Percentiles rank a stretch among this genome's conserved stretches.
These are phyloP conservation scores for Telopea speciosissima DNA, from an alignment of 177 flowering plant species.

Conservation along the genomic window DNA sequence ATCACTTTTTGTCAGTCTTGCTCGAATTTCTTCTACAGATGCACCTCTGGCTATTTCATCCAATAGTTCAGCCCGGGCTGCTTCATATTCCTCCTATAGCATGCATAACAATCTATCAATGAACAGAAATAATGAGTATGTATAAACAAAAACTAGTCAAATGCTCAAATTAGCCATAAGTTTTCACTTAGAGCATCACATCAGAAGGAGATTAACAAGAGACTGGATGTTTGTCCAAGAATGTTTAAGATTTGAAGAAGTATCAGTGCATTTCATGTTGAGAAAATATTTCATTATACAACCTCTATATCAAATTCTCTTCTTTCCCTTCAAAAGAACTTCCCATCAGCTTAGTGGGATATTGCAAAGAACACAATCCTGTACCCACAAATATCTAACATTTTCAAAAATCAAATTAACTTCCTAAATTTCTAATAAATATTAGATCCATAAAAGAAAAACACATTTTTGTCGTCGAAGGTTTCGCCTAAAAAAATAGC, in stretches of 20 bases:
- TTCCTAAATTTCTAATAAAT: no score
- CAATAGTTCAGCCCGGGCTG: conserved; percentile 76
- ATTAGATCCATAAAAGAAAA: no score
- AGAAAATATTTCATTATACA: no score
- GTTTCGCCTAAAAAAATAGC: no score
- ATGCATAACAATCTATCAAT: conserved; percentile 6
- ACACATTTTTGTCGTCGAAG: no score
- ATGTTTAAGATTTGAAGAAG: background rate
- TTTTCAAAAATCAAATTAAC: no score
- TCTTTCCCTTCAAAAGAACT: background rate
- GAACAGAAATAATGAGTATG: background rate
- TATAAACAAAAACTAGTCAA: background rate
- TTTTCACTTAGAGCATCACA: background rate
- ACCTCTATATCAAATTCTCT: background rate
- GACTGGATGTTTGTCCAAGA: background rate
- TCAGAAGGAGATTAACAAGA: background rate
- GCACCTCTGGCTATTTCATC: conserved; percentile 71
- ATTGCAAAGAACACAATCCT: no score
- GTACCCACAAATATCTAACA: no score
- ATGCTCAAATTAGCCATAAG: background rate
- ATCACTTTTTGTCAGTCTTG: conserved; percentile 42
- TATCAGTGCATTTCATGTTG: background rate
- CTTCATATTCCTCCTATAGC: conserved; percentile 83
- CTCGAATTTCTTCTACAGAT: conserved; percentile 59
- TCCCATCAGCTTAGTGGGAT: no score